Conservation (phyloP, 495 filamentous ascomycete genomes). For the Entonaema liquescens region DNA sequence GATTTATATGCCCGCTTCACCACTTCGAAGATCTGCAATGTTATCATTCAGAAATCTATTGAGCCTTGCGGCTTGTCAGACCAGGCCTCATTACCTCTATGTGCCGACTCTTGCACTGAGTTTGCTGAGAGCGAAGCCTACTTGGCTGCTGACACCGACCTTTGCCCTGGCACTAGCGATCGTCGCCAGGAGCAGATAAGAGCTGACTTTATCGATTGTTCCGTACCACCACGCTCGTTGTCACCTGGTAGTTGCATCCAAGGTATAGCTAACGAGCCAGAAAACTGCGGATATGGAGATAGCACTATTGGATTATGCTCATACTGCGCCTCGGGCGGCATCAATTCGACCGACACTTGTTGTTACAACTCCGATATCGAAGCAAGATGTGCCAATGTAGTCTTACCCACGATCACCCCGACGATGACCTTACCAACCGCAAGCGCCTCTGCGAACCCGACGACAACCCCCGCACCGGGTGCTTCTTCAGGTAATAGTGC, state of each 20-base stretch:
- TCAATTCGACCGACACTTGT: constrained; percentile 94
- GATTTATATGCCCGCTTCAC: constrained; percentile 94
- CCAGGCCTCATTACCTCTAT: constrained; percentile 75
- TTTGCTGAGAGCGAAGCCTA: constrained; percentile 88
- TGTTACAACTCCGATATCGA: constrained; percentile 83
- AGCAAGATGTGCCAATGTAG: constrained; percentile 72
- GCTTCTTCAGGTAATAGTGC: constrained; percentile 49
- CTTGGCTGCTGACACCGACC: constrained; percentile 74
- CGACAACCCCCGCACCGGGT: constrained; percentile 53
- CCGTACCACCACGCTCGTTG: constrained; percentile 80
- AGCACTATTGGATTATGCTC: constrained; percentile 87
- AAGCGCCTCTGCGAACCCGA: constrained; percentile 54
- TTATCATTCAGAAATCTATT: constrained; percentile 91
- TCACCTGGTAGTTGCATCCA: constrained; percentile 74
- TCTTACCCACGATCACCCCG: constrained; percentile 76
- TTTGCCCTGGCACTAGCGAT: constrained; percentile 71
- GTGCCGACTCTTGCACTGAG: constrained; percentile 88
- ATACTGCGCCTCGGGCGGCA: constrained; percentile 82
- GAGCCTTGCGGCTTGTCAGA: constrained; percentile 70
- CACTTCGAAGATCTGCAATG: constrained; percentile 91
- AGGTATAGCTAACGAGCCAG: constrained; percentile 79
- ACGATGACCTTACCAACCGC: constrained; percentile 70
- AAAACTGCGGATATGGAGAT: constrained; percentile 85
- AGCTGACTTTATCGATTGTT: constrained; percentile 91
- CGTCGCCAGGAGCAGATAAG: constrained; percentile 80